Evolutionary conservation across 2,329 filamentous ascomycete genomes (phyloP).

Genomic region (Aspergillus calidoustus): DNA sequence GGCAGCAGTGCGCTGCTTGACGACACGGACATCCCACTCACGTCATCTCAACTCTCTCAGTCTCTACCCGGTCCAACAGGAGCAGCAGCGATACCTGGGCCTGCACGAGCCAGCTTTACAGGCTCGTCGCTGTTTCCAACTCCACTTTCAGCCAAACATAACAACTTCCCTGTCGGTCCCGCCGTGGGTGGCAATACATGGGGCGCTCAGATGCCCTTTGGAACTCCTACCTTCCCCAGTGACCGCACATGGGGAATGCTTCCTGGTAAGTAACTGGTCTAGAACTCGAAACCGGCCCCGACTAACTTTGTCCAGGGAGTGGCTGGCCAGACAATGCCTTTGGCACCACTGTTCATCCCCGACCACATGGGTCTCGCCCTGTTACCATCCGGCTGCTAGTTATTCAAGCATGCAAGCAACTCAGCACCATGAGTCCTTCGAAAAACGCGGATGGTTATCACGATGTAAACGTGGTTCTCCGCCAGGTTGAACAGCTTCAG

Average conservation of each 20-base stretch:
- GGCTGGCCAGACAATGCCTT: constrained; percentile 57
- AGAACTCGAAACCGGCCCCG: neutral
- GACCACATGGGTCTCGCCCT: constrained; percentile 65
- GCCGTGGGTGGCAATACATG: constrained; percentile 39
- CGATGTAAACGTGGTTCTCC: constrained; percentile 65
- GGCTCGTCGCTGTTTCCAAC: constrained; percentile 49
- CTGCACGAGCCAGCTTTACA: constrained; percentile 48
- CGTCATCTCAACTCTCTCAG: constrained; percentile 50
- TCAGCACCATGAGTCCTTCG: constrained; percentile 49
- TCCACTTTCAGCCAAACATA: constrained; percentile 44
- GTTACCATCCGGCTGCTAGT: constrained; percentile 74
- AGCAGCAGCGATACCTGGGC: constrained; percentile 53
- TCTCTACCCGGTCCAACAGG: constrained; percentile 57
- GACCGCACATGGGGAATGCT: constrained; percentile 44
- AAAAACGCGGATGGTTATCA: constrained; percentile 67
- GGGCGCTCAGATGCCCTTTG: constrained; percentile 44
- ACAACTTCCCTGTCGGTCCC: constrained; percentile 39
- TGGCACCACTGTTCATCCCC: constrained; percentile 51
- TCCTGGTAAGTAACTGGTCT: constrained; percentile 36
- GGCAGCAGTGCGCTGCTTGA: constrained; percentile 87
- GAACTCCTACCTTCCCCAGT: constrained; percentile 41
- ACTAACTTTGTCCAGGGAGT: constrained; percentile 39
- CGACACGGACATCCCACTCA: constrained; percentile 71
- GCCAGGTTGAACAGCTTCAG: constrained; percentile 69
- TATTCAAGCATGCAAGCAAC: constrained; percentile 74